A percentile compares a stretch with the other conserved stretches of the same genome.
These are phyloP conservation scores for Solanum hybrid DNA, from an alignment of 305 asterid genomes.

Conservation along the genomic window DNA sequence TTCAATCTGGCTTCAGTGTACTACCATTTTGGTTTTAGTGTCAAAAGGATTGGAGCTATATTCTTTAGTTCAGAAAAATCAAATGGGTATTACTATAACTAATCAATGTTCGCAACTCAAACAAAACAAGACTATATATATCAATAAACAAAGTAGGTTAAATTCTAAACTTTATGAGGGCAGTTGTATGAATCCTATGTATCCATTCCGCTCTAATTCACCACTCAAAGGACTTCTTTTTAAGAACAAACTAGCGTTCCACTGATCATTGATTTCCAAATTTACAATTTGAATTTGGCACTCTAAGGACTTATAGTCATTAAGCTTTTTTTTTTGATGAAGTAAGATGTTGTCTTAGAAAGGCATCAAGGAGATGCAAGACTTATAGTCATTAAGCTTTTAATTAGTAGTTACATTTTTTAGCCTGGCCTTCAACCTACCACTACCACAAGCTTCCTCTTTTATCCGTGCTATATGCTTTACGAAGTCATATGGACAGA, in stretches of 20 bases:
- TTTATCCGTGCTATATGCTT: background rate
- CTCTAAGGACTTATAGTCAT: background rate
- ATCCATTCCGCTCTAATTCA: background rate
- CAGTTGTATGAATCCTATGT: background rate
- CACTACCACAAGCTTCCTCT: background rate
- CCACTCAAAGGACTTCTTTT: background rate
- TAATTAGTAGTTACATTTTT: background rate
- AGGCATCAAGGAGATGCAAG: too few species aligned
- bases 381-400: background rate
- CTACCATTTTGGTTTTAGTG: background rate
- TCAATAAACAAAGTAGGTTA: background rate
- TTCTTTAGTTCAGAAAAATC: background rate
- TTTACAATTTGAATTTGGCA: background rate
- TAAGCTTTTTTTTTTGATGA: background rate
- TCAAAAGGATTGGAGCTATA: background rate
- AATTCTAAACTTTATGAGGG: background rate
- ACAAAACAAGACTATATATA: background rate
- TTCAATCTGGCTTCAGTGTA: conserved; percentile 50
- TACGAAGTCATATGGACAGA: background rate
- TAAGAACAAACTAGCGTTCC: background rate
- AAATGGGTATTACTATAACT: background rate
- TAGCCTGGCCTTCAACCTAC: background rate
- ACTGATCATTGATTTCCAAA: background rate
- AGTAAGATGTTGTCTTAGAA: too few species aligned
- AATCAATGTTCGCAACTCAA: background rate